Percentiles rank a stretch among this genome's conserved stretches.
phyloP scores from a whole-genome alignment of 768 basidiomycete genomes.

The Pleurotus salmoneostramineus region DNA sequence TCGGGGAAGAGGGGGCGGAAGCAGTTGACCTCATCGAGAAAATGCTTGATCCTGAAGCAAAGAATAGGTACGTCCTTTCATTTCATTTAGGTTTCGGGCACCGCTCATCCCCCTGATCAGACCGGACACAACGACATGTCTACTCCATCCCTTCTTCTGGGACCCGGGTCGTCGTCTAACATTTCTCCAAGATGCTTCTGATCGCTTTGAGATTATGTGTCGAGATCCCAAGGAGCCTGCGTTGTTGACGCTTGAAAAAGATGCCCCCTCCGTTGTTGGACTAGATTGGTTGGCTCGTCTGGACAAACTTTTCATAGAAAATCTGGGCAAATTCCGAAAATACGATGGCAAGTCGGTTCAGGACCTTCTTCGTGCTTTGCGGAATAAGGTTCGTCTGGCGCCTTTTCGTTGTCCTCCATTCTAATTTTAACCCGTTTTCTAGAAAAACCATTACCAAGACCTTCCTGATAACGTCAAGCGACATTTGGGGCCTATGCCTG shows the following conservation, averaged over 20 bases:
- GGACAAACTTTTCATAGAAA: conserved; percentile 90
- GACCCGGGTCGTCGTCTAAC: conserved; percentile 77
- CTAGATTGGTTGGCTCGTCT: conserved; percentile 86
- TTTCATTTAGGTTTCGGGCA: conserved; percentile 1
- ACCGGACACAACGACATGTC: conserved; percentile 83
- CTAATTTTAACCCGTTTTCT: not conserved
- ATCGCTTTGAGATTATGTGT: conserved; percentile 97
- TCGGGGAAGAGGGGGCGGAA: conserved; percentile 94
- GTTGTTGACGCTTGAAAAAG: conserved; percentile 70
- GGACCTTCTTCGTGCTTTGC: conserved; percentile 85
- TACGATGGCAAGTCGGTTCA: conserved; percentile 91
- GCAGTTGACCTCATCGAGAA: conserved; percentile 72
- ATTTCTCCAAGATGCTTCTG: conserved; percentile 97
- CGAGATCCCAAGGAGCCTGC: conserved; percentile 82
- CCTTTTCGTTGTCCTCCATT: not conserved
- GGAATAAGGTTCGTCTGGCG: conserved; percentile 77
- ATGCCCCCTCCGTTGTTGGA: conserved; percentile 71
- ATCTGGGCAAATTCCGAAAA: conserved; percentile 95
- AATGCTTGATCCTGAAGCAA: conserved; percentile 80
- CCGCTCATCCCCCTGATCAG: conserved; percentile 30
- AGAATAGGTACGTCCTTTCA: conserved; percentile 52
- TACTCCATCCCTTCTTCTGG: conserved; percentile 98
- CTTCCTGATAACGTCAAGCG: conserved; percentile 88
- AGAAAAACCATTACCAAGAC: conserved; percentile 99
- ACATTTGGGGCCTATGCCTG: conserved; percentile 86